Evolutionary conservation across 2,329 filamentous ascomycete species (phyloP), one percentile per base, ranked within the genome.

Genomic region (Fusarium beomiforme): DNA sequence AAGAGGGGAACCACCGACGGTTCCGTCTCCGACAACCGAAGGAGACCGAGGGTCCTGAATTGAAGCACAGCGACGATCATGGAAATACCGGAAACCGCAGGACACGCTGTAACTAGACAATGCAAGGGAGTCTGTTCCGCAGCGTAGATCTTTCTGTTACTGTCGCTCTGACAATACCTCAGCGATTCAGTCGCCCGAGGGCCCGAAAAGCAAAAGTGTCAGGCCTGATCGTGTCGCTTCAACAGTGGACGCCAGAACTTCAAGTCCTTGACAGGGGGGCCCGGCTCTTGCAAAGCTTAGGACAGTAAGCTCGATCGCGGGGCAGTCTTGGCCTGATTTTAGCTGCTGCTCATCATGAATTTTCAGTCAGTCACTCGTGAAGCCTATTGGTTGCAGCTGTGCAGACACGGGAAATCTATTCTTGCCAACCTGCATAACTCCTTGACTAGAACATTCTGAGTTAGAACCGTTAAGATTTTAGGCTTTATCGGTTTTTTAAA

Each of bases 11-110:
- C 39, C 8, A 41, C 69, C 59, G 67, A 59, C 57, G 7, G 41
- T 54, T 24, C 60, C 49, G 66, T 8, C 31, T 31, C 60, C 65
- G 61, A 70, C 19, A 65, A 14, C 53, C 51, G 59, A 69, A 31
- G 47, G 26, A 69, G 39, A 42, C 62, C 31, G 64, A 67, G 17
- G 16, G 36, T 8, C 36, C 36, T 37, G 14, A 19, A 16, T 19
- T 37, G 23, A 7, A 1, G n/a, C 17, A 21, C n/a, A 36, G 23
- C 16, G 19, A 19, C 8, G 10, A n/a, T 14, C 2, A 19, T 17
- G 10, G 4, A 31, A 14, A 17, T n/a, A 19, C 13, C 4, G 6
- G 44, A 39, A 34, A 29, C 21, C 19, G 16, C 3, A 36, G n/a
- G 31, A 24, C 23, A 37, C 8, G 11, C 29, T 8, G 26, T 3